Conservation (phyloP, 2,329 filamentous ascomycete species). For the Dactylellina cionopaga region DNA sequence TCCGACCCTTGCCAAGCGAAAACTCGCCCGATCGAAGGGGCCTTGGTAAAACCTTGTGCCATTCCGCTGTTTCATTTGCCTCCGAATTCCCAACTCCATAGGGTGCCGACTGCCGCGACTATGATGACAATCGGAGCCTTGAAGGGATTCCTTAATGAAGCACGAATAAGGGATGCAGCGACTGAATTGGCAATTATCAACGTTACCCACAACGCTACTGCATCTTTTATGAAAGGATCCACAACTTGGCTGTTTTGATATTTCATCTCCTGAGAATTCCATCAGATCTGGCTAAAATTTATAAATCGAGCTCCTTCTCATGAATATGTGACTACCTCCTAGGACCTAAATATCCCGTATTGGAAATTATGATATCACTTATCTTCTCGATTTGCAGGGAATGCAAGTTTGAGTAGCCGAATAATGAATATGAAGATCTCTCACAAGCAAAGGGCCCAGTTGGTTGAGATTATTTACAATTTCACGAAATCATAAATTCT, state of each 20-base stretch:
- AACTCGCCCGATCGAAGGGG: conserved; percentile 12
- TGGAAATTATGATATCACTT: too few species aligned
- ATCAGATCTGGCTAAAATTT: background rate
- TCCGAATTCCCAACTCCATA: conserved; percentile 22
- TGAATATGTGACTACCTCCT: too few species aligned
- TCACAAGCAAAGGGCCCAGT: too few species aligned
- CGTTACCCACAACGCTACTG: conserved; percentile 26
- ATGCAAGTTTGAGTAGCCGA: too few species aligned
- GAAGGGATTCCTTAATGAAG: background rate
- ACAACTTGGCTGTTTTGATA: background rate
- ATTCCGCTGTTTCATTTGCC: conserved; percentile 50
- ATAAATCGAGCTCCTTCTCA: background rate
- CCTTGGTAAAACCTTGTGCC: conserved; percentile 23
- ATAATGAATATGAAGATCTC: too few species aligned
- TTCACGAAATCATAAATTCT: too few species aligned
- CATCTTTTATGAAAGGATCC: conserved; percentile 15
- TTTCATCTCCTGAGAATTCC: conserved; percentile 3
- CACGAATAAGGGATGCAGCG: conserved; percentile 37
- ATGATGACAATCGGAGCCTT: background rate
- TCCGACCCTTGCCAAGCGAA: conserved; percentile 27
- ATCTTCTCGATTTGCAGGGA: too few species aligned
- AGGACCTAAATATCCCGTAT: too few species aligned
- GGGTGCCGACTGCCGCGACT: conserved; percentile 15
- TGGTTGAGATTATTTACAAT: too few species aligned
- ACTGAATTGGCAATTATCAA: conserved; percentile 32